These are phyloP conservation scores for Tilletia horrida DNA, from an alignment of 1,284 basidiomycete species.

Conservation along the genomic window DNA sequence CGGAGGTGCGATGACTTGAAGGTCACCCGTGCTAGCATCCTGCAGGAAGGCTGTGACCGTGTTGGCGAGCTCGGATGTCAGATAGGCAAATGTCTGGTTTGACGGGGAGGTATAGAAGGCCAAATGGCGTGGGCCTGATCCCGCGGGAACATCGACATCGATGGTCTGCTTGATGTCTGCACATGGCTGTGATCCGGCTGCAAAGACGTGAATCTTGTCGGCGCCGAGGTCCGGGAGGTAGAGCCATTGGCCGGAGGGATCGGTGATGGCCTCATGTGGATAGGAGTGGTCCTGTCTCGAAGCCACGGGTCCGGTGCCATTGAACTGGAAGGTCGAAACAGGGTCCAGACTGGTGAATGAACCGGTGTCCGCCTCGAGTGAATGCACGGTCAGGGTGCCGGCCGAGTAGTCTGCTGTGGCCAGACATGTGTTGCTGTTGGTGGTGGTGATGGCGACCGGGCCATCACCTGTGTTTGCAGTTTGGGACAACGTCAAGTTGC, in stretches of 20 bases:
- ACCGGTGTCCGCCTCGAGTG: neutral
- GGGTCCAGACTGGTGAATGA: neutral
- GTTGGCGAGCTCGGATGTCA: conserved; percentile 37
- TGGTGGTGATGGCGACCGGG: neutral
- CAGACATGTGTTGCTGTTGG: neutral
- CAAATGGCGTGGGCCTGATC: conserved; percentile 32
- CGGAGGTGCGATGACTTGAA: conserved; percentile 24
- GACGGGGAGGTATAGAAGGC: conserved; percentile 24
- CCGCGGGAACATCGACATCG: conserved; percentile 25
- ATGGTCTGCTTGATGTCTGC: conserved; percentile 7
- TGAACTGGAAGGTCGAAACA: conserved; percentile 28
- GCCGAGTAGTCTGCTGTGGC: neutral
- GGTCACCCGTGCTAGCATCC: conserved; percentile 21
- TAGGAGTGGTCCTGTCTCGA: conserved; percentile 40
- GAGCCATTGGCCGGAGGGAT: conserved; percentile 33
- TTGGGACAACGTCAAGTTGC: neutral
- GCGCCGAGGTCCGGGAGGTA: conserved; percentile 43
- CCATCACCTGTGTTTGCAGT: neutral
- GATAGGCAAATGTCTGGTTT: conserved; percentile 28
- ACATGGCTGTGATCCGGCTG: neutral
- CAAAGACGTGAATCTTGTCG: conserved; percentile 36
- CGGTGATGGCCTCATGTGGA: conserved; percentile 37
- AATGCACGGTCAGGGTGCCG: neutral
- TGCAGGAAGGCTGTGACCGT: conserved; percentile 31
- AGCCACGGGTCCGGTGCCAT: conserved; percentile 33